Percentiles rank a stretch among this genome's conserved stretches.
These are phyloP conservation scores for Chrysanthemum seticuspe DNA, from an alignment of 129 eudicot species.

Conservation along the genomic window DNA sequence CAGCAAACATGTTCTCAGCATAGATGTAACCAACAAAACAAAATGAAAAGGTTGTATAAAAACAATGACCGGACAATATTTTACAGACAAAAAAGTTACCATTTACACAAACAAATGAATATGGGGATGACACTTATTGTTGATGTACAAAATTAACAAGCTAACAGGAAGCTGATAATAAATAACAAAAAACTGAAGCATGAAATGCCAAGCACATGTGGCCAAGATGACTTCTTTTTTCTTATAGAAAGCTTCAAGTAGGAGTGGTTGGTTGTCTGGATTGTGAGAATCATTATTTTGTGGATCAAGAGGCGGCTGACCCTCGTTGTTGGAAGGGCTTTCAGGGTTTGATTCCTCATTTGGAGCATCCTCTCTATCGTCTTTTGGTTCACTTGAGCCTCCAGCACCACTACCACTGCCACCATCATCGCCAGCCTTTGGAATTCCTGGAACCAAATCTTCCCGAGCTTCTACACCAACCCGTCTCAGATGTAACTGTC, in stretches of 20 bases:
- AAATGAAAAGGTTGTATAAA: slow-evolving; percentile 6
- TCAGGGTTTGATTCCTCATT: slow-evolving; percentile 41
- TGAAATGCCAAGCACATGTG: slow-evolving; percentile 28
- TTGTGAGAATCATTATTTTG: slow-evolving; percentile 34
- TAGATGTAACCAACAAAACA: neutral
- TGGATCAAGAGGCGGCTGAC: slow-evolving; percentile 49
- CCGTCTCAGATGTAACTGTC: slow-evolving; percentile 89
- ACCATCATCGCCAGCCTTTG: slow-evolving; percentile 38
- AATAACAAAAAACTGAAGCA: slow-evolving; percentile 29
- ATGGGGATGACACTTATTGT: slow-evolving; percentile 22
- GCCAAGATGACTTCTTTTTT: slow-evolving; percentile 28
- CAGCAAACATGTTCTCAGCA: neutral
- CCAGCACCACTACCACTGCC: slow-evolving; percentile 43
- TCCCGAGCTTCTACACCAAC: slow-evolving; percentile 85
- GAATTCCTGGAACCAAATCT: slow-evolving; percentile 62
- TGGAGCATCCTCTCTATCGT: slow-evolving; percentile 39
- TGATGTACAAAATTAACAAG: slow-evolving; percentile 45
- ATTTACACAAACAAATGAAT: slow-evolving; percentile 29
- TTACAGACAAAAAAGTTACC: slow-evolving; percentile 28
- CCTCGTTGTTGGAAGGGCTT: slow-evolving; percentile 32
- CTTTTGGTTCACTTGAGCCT: slow-evolving; percentile 36
- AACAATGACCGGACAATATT: slow-evolving; percentile 22
- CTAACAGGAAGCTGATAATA: slow-evolving; percentile 31
- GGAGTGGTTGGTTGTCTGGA: slow-evolving; percentile 32
- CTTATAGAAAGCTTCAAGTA: slow-evolving; percentile 20